Base-by-base conservation (phyloP, 805 yeast genomes). In the Lipomyces chichibuensis region DNA sequence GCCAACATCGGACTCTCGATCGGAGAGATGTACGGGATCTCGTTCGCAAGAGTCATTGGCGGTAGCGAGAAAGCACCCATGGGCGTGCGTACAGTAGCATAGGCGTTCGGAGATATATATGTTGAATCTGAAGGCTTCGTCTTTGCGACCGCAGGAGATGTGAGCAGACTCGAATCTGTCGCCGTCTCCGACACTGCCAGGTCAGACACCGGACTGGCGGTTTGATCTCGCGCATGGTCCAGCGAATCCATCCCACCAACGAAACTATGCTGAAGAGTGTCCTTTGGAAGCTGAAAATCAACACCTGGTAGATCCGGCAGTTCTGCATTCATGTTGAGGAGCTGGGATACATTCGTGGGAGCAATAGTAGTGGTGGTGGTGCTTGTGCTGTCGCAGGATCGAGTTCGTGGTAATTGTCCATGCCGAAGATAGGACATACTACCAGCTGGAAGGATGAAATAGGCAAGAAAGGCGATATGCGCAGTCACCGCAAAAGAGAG, bases 11-110 rank as follows among this genome's bases (percentile, higher is more conserved):
- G 73, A n/a, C 59, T 52, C 25, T 62, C 71, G 20, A 71, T 62
- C 23, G 74, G 74, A 4, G 74, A 71, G 33, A 71, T 62, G 59
- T 56, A 71, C 51, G 71, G 74, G 17, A 71, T 56, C 32, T 67
- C 62, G 54, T 53, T 61, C 11, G 71, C 62, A 6, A 53, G 39
- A 8, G 65, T 65, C n/a, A 71, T 37, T 2, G 66, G 61, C 23
- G 73, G 69, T 13, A 72, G 63, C n/a, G 71, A 60, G 54, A 71
- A 72, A 13, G 72, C 65, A 27, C 64, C 62, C 56, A 67, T 60
- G 5, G 70, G 70, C 43, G 55, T 20, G n/a, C 53, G 63, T 8
- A 25, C 55, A 7, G 25, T n/a, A 37, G 39, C 23, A 46, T 49
- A 29, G 56, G 37, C 13, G 57, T 25, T 59, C 20, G 52, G n/a